Percentiles rank a stretch among this genome's conserved stretches.
These are phyloP conservation scores for Ambrosia hybrid DNA, from an alignment of 140 eudicot genomes.

Conservation along the genomic window DNA sequence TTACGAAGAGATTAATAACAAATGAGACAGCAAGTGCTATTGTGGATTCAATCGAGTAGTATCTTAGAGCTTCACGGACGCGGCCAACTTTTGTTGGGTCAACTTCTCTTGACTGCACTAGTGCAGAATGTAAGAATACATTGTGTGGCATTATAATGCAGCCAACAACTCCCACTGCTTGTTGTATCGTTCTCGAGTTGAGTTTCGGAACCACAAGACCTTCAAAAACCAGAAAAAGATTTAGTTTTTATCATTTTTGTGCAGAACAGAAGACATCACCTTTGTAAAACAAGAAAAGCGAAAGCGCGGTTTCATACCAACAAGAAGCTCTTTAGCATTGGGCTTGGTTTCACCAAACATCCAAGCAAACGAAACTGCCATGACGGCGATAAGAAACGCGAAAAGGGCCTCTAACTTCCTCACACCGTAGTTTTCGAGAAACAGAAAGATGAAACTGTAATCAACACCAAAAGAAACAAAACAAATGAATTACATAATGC, in stretches of 20 bases:
- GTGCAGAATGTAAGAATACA: conserved; percentile 69
- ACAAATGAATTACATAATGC: neutral
- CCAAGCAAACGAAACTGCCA: conserved; percentile 45
- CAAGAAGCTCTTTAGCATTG: conserved; percentile 37
- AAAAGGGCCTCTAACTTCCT: conserved; percentile 45
- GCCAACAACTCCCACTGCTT: conserved; percentile 86
- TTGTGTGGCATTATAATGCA: conserved; percentile 85
- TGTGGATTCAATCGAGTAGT: conserved; percentile 66
- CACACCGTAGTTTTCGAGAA: conserved; percentile 23
- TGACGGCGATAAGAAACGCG: conserved; percentile 40
- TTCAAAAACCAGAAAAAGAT: conserved; percentile 23
- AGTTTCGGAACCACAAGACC: conserved; percentile 71
- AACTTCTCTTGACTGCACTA: conserved; percentile 70
- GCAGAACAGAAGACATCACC: neutral
- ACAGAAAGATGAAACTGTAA: conserved; percentile 39
- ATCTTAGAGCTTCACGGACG: conserved; percentile 68
- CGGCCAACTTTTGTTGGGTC: conserved; percentile 49
- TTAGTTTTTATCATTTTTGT: neutral
- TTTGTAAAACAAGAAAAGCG: neutral
- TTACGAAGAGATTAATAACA: conserved; percentile 61
- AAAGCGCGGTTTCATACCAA: conserved; percentile 11
- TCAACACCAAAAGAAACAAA: conserved; percentile 13
- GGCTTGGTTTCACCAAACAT: conserved; percentile 45
- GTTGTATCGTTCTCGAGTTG: conserved; percentile 68
- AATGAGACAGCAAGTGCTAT: conserved; percentile 65